These are phyloP conservation scores for Fusarium devonianum DNA, from an alignment of 2,329 filamentous ascomycete species.

Conservation along the genomic window DNA sequence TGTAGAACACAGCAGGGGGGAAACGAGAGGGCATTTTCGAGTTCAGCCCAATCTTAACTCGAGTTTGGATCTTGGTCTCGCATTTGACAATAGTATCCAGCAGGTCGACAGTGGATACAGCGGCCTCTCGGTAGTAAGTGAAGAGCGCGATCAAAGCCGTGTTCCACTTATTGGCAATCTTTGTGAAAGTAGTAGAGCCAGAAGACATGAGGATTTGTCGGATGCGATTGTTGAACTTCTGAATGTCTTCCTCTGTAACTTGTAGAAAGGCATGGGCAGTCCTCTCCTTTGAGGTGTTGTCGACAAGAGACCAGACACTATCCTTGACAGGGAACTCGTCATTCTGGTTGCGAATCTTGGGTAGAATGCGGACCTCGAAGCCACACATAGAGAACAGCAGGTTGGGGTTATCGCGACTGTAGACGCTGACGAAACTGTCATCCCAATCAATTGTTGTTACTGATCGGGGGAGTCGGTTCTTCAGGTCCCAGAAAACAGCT, in stretches of 20 bases:
- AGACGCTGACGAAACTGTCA: conserved; percentile 97
- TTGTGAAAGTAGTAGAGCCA: conserved; percentile 98
- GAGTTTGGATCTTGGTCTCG: conserved; percentile 98
- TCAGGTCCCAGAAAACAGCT: conserved; percentile 98
- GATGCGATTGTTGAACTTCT: conserved; percentile 99
- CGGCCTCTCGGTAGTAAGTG: conserved; percentile 97
- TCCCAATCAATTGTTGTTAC: conserved; percentile 99
- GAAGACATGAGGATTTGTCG: conserved; percentile 99
- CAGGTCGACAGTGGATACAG: conserved; percentile 91
- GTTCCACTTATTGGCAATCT: conserved; percentile 99
- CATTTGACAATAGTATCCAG: conserved; percentile 99
- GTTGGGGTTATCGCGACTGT: conserved; percentile 97
- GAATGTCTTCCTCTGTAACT: conserved; percentile 96
- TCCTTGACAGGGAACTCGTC: conserved; percentile 98
- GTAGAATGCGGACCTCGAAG: conserved; percentile 95
- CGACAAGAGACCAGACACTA: conserved; percentile 96
- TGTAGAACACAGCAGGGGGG: conserved; percentile 98
- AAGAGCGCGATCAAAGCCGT: conserved; percentile 96
- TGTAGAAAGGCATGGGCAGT: conserved; percentile 98
- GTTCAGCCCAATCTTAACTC: conserved; percentile 98
- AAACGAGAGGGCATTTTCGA: conserved; percentile 99
- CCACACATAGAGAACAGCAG: conserved; percentile 97
- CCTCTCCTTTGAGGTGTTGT: conserved; percentile 95
- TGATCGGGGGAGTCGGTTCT: conserved; percentile 92
- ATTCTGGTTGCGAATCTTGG: conserved; percentile 92